These are phyloP conservation scores for Dichotomocladium elegans DNA, from an alignment of 371 early-diverging fungal genomes.

Conservation along the genomic window DNA sequence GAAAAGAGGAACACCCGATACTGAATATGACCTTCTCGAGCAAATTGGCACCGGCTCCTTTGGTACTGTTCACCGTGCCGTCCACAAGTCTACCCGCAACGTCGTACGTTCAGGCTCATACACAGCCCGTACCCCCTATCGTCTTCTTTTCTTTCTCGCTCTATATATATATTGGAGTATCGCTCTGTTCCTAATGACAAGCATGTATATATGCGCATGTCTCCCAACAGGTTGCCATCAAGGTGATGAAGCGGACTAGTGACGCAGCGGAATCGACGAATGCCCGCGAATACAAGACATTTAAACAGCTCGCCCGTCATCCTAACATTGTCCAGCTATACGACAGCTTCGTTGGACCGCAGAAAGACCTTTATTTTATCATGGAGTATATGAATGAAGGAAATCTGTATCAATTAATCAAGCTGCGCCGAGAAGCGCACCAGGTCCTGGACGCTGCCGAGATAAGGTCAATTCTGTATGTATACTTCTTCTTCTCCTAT, in stretches of 20 bases:
- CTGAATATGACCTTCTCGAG: conserved; percentile 68
- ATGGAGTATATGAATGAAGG: conserved; percentile 91
- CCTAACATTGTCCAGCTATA: conserved; percentile 79
- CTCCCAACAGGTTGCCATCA: conserved; percentile 83
- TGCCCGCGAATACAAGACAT: conserved; percentile 68
- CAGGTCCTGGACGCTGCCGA: conserved; percentile 2
- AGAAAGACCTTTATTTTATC: conserved; percentile 82
- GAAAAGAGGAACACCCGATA: conserved; percentile 18
- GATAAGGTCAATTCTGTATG: conserved; percentile 8
- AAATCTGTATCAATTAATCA: conserved; percentile 87
- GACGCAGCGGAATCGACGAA: conserved; percentile 67
- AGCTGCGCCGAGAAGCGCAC: conserved; percentile 54
- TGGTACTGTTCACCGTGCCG: conserved; percentile 81
- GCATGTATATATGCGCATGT: not conserved
- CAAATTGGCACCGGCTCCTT: conserved; percentile 91
- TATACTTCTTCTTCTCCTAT: not conserved
- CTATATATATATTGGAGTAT: too few relatives aligned
- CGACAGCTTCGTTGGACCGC: conserved; percentile 72
- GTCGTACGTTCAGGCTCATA: conserved; percentile 45
- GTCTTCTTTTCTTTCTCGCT: too few relatives aligned
- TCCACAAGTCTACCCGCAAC: conserved; percentile 62
- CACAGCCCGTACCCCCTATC: not conserved
- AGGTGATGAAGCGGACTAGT: conserved; percentile 86
- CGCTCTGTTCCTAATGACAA: too few relatives aligned
- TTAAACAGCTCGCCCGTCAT: conserved; percentile 65